Percentiles rank a stretch among this genome's conserved stretches.
Evolutionary conservation across 495 filamentous ascomycete species (phyloP).

Genomic region (Bombardia bombarda): DNA sequence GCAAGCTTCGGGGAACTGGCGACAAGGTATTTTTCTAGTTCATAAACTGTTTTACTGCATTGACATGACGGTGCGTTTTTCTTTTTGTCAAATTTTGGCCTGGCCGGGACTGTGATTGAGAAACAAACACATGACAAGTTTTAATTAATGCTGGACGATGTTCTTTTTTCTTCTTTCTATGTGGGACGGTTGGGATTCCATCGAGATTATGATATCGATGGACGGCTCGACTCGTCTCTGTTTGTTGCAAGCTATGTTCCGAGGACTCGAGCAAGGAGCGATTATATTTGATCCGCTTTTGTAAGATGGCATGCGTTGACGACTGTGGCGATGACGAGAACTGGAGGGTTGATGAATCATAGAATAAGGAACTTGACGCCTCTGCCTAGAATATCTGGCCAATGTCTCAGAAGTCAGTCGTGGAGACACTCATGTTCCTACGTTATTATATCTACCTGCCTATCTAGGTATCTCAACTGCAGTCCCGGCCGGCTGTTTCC

Average conservation of each 20-base stretch:
- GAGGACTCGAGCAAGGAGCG: not conserved
- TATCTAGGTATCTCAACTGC: conserved; percentile 1
- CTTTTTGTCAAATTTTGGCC: not conserved
- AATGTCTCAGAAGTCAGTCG: no score
- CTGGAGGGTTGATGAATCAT: conserved; percentile 1
- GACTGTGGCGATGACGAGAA: not conserved
- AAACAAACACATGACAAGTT: conserved; percentile 2
- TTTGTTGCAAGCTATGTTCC: not conserved
- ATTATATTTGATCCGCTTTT: not conserved
- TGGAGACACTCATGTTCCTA: no score
- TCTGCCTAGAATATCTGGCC: not conserved
- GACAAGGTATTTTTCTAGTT: conserved; percentile 69
- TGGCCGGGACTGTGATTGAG: conserved; percentile 3
- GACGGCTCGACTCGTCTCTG: not conserved
- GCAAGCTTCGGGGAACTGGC: conserved; percentile 59
- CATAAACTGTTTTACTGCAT: conserved; percentile 2
- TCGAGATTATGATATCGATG: not conserved
- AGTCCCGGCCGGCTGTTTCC: not conserved
- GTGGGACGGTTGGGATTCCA: not conserved
- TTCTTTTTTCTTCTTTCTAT: conserved; percentile 4
- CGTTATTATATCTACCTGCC: no score
- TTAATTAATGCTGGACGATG: conserved; percentile 2
- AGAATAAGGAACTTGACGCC: not conserved
- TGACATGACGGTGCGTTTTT: not conserved
- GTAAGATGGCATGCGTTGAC: not conserved